Conservation (phyloP, 2,329 filamentous ascomycete genomes). For the Shiraia sp. region DNA sequence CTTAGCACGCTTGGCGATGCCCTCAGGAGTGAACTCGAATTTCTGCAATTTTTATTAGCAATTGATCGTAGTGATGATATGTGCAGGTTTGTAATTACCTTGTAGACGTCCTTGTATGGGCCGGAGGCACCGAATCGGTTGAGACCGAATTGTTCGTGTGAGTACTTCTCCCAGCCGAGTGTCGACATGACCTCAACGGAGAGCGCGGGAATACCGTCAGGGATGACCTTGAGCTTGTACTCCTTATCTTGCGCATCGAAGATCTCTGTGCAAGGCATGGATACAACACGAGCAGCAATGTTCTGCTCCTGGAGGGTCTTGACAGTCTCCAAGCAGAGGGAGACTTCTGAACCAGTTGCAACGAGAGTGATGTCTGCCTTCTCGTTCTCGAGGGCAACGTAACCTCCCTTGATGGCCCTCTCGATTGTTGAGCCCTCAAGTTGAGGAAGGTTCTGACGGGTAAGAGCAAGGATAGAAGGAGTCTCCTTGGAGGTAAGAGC, state of each 20-base stretch:
- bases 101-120: conserved; percentile 97
- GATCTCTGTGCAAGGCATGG: conserved; percentile 94
- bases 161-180: conserved; percentile 98
- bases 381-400: conserved; percentile 83
- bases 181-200: conserved; percentile 97
- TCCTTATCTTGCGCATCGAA: conserved; percentile 94
- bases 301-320: conserved; percentile 88
- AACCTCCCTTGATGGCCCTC: conserved; percentile 91
- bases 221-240: conserved; percentile 89
- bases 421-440: conserved; percentile 92
- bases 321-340: conserved; percentile 88
- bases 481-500: conserved; percentile 88
- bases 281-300: conserved; percentile 88
- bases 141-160: conserved; percentile 98
- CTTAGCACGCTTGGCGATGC: conserved; percentile 90
- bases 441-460: conserved; percentile 97
- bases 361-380: conserved; percentile 86
- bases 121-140: conserved; percentile 99
- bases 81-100: conserved; percentile 54
- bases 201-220: conserved; percentile 89
- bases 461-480: conserved; percentile 90
- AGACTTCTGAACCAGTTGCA: conserved; percentile 94
- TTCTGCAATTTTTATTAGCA: conserved; percentile 67
- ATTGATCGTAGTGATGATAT: conserved; percentile 31
- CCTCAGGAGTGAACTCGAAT: conserved; percentile 99